Evolutionary conservation across 805 yeast species (phyloP).

Genomic region (Yamadazyma olivae): DNA sequence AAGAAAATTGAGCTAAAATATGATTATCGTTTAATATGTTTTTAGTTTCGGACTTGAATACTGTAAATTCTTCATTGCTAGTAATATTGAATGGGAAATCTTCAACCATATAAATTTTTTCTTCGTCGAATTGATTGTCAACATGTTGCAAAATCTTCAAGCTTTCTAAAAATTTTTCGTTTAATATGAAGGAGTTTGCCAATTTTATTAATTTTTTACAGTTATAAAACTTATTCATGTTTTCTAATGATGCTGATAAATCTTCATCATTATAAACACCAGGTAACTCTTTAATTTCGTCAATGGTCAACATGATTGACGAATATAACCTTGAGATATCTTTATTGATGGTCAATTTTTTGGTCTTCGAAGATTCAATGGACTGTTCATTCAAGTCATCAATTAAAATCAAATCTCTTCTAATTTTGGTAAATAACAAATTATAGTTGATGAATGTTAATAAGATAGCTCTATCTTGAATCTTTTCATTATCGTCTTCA

Average conservation of each 20-base stretch:
- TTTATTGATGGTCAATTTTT: constrained; percentile 26
- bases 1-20: constrained; percentile 47
- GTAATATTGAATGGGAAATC: constrained; percentile 44
- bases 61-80: constrained; percentile 26
- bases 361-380: constrained; percentile 16
- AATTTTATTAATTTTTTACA: constrained; percentile 42
- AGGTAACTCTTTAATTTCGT: constrained; percentile 72
- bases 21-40: constrained; percentile 26
- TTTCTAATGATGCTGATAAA: constrained; percentile 50
- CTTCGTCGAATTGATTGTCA: constrained; percentile 14
- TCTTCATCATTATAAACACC: constrained; percentile 89
- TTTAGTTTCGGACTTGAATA: constrained; percentile 18
- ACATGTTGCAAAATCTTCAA: constrained; percentile 38
- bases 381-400: constrained; percentile 19
- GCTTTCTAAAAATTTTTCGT: constrained; percentile 44
- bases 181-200: constrained; percentile 42
- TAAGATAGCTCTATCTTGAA: constrained; percentile 71
- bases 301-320: constrained; percentile 49
- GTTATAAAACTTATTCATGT: constrained; percentile 47
- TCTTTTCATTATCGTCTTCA: constrained; percentile 52
- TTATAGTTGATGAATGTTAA: constrained; percentile 74
- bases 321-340: constrained; percentile 51
- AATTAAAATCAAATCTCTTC: constrained; percentile 63
- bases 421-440: constrained; percentile 59
- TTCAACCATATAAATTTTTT: constrained; percentile 26